Evolutionary conservation across 129 eudicot genomes (phyloP), one percentile per base, ranked within the genome.

Genomic region (Arctium lappa): DNA sequence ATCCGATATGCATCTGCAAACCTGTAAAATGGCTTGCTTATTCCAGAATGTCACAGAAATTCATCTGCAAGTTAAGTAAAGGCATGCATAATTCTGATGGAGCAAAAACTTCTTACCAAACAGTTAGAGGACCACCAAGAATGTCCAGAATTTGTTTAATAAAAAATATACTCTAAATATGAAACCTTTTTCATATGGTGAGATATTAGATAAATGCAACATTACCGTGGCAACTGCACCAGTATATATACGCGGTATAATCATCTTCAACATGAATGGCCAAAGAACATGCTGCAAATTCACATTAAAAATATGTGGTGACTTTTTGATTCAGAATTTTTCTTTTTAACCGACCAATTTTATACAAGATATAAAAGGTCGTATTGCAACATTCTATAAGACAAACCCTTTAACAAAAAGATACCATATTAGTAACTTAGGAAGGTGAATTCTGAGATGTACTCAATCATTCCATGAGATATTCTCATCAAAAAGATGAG

Each of bases 241-340:
- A 37, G 97, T 91, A 85, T 96, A 96, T 81, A 46, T 80, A 83
- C 91, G 97, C 34, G 98, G 99, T 66, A 96, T 86, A 76, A 96
- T 93, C 99, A 93, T 91, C 90, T 93, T 96, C 89, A 96, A 87
- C 89, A 96, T 81, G 87, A 96, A 96, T 70, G 99, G 99, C 99
- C 99, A 96, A 37, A 96, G 93, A 74, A 93, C 91, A 86, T 93
- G 97, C 99, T 96, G 94, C 86, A 90, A 78, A 74, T 79, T 65
- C 81, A 83, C 69, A 77, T 48, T 60, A 15, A 60, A 12, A 80
- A 36, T 69, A 36, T 68, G 44, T 65, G 65, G 69, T 78, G 36
- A 81, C 32, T 63, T 33, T 29, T 44, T 38, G 63, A 30, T 73
- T 74, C 46, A 74, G 29, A 74, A n/a, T 12, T 48, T 32, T 37